Base-by-base conservation (phyloP, 129 eudicot genomes). In the Tagetes erecta region DNA sequence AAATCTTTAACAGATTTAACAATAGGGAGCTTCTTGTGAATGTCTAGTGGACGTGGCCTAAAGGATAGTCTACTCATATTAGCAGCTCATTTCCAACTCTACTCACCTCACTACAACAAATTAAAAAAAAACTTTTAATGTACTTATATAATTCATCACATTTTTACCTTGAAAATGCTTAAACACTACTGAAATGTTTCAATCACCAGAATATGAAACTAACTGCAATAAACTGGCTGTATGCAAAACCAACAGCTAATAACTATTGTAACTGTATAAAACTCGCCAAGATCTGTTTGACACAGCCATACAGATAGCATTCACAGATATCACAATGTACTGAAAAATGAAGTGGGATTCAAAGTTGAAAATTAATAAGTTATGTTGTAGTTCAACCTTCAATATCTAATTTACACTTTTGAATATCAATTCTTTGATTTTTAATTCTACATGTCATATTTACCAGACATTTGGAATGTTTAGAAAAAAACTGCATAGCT, bases 31-130 rank as follows among this genome's bases (percentile, higher is more conserved):
- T 90, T 90, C 82, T 93, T 90, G 82, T 90, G 85, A 79, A 90
- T 83, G 84, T 93, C 98, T 27, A 93, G 79, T 12, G 98, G 98
- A 12, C 98, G 92, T 36, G 98, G 96, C 75, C 98, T 84, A 68
- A 93, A 78, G 14, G 96, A 90, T 67, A 90, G 80, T 73, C 98
- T 87, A 82, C 92, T 93, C 98, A 93, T 93, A 53, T 83, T 84
- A 75, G 77, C 88, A 69, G 37, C 57, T 69, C 71, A 77, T 59
- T 44, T 68, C 76, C 75, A 58, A 76, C 55, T 75, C 72, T 49
- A 62, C 64, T 75, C 59, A 8, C 57, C 11, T 38, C 68, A 33
- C 75, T 77, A 58, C 44, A 46, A 45, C 57, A 36, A 76, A 44
- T 47, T 27, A 42, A 8, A 42, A 7, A 11, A 62, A 36, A 37